Base-by-base conservation (phyloP, 1,284 basidiomycete genomes). In the Ceratobasidium sp. region DNA sequence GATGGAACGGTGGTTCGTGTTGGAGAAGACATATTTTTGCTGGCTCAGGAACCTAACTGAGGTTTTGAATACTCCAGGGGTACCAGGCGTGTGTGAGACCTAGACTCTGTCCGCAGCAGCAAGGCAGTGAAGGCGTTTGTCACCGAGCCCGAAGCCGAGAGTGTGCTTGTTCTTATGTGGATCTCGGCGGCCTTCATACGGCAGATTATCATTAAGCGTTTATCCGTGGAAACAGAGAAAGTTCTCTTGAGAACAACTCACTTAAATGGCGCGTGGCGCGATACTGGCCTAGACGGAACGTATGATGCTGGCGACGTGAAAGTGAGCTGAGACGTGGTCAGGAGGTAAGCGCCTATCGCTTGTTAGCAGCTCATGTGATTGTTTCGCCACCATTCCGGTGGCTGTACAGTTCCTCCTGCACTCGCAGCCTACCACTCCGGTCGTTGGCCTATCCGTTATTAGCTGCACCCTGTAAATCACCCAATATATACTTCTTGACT, bases 11-110 rank as follows among this genome's bases (percentile, higher is more conserved):
- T 33, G 40, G 67, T 65, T 26, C 77, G 66, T 10, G 77, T 65
- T 10, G 74, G 57, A 5, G 67, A 62, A 62, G 77, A 69, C 76
- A 67, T 77, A n/a, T n/a, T 77, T 54, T 77, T 76, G 73, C 10
- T 38, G 20, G 42, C 42, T 48, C 56, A 46, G 40, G 42, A 23
- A 28, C 5, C 5, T 23, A 44, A 44, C 12, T 20, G 40, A 38
- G 15, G 13, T 50, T 73, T 57, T 48, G 33, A n/a, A 38, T 23
- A 33, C 40, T 62, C 28, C 52, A 69, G 17, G 56, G 28, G 12
- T 12, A 2, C n/a, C 17, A 61, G n/a, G 15, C 26, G 40, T n/a
- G 69, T 38, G 57, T 62, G 57, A 46, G 65, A 23, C n/a, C 20
- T 23, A 28, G 56, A 62, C 44, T 73, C 40, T 10, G 23, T 61